phyloP scores from a whole-genome alignment of 257 asterid genomes.

The Solanum pimpinellifolium region DNA sequence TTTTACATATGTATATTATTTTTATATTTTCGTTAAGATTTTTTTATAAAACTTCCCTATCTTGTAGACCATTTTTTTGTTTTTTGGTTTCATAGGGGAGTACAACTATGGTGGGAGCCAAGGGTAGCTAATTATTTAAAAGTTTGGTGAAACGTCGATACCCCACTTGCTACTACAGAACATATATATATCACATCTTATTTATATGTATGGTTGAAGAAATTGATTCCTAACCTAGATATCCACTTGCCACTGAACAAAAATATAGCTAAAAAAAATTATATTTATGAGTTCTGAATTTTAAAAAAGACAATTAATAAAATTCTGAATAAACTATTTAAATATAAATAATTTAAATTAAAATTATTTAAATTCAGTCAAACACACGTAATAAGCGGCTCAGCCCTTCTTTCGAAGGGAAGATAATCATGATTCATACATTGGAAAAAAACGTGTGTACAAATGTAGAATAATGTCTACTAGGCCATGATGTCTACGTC shows the following conservation, averaged over 20 bases:
- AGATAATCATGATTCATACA: neutral
- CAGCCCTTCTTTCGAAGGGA: neutral
- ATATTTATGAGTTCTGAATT: neutral
- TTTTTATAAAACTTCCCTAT: neutral
- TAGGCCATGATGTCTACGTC: neutral
- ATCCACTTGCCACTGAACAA: neutral
- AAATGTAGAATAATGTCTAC: neutral
- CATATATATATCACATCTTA: neutral
- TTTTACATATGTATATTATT: no score
- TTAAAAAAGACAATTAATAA: accelerated
- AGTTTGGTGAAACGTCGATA: neutral
- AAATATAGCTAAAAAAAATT: neutral
- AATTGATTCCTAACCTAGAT: neutral
- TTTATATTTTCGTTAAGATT: neutral
- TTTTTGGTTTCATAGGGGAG: neutral
- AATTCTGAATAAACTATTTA: neutral
- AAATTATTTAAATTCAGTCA: neutral
- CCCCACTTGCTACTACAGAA: neutral
- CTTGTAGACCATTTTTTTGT: neutral
- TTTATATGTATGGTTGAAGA: neutral
- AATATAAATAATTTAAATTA: no score
- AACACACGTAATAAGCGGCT: no score
- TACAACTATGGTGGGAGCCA: neutral
- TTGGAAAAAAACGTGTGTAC: neutral
- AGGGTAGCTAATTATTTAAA: neutral